phyloP scores from a whole-genome alignment of 306 rosid species.

The Purshia tridentata region DNA sequence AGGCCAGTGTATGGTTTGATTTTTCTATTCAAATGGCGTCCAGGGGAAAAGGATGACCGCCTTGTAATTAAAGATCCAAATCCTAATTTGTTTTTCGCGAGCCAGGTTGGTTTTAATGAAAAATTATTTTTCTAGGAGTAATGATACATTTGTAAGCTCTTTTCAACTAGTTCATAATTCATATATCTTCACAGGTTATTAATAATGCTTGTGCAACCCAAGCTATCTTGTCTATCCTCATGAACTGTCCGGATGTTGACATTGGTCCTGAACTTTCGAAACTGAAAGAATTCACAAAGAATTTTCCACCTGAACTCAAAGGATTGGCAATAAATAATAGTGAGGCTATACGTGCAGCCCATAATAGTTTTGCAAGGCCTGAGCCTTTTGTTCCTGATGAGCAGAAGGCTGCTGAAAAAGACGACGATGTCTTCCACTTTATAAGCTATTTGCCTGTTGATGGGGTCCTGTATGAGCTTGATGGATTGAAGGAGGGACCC shows the following conservation, averaged over 20 bases:
- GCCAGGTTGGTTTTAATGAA: slow-evolving; percentile 65
- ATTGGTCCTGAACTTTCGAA: slow-evolving; percentile 83
- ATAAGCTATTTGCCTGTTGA: slow-evolving; percentile 94
- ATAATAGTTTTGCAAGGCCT: slow-evolving; percentile 95
- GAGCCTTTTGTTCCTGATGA: slow-evolving; percentile 96
- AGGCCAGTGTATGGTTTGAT: slow-evolving; percentile 98
- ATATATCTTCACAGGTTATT: slow-evolving; percentile 57
- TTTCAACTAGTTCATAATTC: slow-evolving; percentile 14
- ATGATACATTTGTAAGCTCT: slow-evolving; percentile 7
- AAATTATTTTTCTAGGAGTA: not conserved
- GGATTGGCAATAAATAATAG: slow-evolving; percentile 97
- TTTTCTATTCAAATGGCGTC: slow-evolving; percentile 97
- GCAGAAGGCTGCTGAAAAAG: slow-evolving; percentile 83
- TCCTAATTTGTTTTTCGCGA: slow-evolving; percentile 93
- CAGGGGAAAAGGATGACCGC: slow-evolving; percentile 95
- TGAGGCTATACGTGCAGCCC: slow-evolving; percentile 88
- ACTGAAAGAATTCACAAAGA: slow-evolving; percentile 86
- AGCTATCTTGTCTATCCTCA: slow-evolving; percentile 92
- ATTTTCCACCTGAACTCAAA: slow-evolving; percentile 93
- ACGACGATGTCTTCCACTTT: slow-evolving; percentile 93
- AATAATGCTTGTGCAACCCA: slow-evolving; percentile 99
- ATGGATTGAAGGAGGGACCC: slow-evolving; percentile 97
- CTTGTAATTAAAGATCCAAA: slow-evolving; percentile 85
- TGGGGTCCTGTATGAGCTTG: slow-evolving; percentile 92
- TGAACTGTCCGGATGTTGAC: slow-evolving; percentile 85